Evolutionary conservation across 108 stramenopile genomes (phyloP).

Genomic region (Pelagomonas calceolata): DNA sequence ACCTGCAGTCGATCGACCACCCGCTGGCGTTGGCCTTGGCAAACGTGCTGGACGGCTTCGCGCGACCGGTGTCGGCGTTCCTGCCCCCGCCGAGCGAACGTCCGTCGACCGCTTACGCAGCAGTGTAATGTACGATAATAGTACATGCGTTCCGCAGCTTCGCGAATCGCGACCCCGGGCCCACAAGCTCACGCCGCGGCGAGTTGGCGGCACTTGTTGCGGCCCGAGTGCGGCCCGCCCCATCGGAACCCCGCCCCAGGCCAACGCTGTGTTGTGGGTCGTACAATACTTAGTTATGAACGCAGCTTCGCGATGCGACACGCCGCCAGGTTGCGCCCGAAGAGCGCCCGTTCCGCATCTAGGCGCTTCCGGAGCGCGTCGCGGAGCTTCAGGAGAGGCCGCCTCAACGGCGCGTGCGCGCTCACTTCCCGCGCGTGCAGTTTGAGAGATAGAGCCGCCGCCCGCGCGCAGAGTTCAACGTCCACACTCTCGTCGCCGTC

Average conservation of each 20-base stretch:
- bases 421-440: conserved; percentile 39
- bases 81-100: too few relatives aligned
- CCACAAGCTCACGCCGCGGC: too few relatives aligned
- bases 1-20: conserved; percentile 27
- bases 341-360: not conserved
- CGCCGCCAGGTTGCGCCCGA: not conserved
- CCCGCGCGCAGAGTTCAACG: conserved; percentile 63
- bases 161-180: too few relatives aligned
- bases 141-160: too few relatives aligned
- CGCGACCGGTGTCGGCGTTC: too few relatives aligned
- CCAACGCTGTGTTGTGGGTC: too few relatives aligned
- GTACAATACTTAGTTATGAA: too few relatives aligned
- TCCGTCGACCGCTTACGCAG: too few relatives aligned
- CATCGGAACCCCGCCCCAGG: too few relatives aligned
- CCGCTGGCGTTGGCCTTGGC: conserved; percentile 19
- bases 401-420: not conserved
- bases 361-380: not conserved
- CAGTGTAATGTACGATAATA: too few relatives aligned
- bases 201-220: too few relatives aligned
- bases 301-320: not conserved
- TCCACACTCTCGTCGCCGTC: conserved; percentile 51
- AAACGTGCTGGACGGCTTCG: conserved; percentile 14
- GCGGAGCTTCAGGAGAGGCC: not conserved
- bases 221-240: too few relatives aligned
- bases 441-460: conserved; percentile 58